These are phyloP conservation scores for Tuber aestivum DNA, from an alignment of 495 filamentous ascomycete species.

Conservation along the genomic window DNA sequence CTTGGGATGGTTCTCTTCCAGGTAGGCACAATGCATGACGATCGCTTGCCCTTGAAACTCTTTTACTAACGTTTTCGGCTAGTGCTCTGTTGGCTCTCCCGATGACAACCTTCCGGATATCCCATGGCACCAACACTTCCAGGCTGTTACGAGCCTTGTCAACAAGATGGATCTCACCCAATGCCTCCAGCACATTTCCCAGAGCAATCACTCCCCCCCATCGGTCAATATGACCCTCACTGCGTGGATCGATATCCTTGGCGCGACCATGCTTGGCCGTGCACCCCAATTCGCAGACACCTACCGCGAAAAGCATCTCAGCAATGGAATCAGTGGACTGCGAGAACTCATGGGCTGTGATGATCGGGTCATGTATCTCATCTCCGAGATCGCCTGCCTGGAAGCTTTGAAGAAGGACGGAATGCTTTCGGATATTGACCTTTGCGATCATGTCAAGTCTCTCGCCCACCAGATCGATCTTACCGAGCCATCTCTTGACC, in stretches of 20 bases:
- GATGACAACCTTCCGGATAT: conserved; percentile 89
- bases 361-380: conserved; percentile 94
- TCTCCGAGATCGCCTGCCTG: conserved; percentile 93
- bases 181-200: conserved; percentile 53
- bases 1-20: conserved; percentile 98
- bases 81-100: conserved; percentile 74
- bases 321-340: conserved; percentile 64
- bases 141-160: conserved; percentile 76
- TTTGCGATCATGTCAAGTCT: conserved; percentile 76
- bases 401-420: conserved; percentile 79
- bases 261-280: conserved; percentile 81
- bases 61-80: conserved; percentile 4
- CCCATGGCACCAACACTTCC: conserved; percentile 94
- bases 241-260: conserved; percentile 95
- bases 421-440: conserved; percentile 67
- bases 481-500: conserved; percentile 57
- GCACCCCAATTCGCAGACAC: conserved; percentile 83
- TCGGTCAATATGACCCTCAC: conserved; percentile 94
- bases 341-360: conserved; percentile 97
- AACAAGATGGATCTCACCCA: conserved; percentile 73
- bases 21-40: conserved; percentile 1
- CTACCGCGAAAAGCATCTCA: conserved; percentile 85
- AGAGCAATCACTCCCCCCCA: conserved; percentile 55
- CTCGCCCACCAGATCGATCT: conserved; percentile 75
- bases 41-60: background rate